Evolutionary conservation across 139 green algal genomes (phyloP), one percentile per base, ranked within the genome.

Genomic region (Chlamydomonas schloesseri): DNA sequence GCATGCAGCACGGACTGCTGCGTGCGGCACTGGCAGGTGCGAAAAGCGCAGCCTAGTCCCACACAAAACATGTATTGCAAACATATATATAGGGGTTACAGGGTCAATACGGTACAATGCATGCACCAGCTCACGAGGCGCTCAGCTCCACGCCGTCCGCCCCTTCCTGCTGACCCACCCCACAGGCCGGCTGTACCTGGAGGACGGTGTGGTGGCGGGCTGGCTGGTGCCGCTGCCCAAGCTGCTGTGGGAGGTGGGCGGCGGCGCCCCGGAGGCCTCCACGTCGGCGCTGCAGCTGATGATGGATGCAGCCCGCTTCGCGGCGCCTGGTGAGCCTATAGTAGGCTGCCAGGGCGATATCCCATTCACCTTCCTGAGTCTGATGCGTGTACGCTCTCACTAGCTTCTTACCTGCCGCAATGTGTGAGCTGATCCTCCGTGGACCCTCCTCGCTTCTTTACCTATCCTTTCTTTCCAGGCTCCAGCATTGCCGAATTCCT

Each of bases 151-250:
- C n/a, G n/a, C n/a, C n/a, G n/a, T n/a, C n/a, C n/a, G n/a, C n/a
- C n/a, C 82, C 29, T 90, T 62, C 74, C 21, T 86, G 60, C 85
- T 65, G 65, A 50, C 84, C 68, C 81, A 73, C 47, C 29, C 50
- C 50, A 6, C 68, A 86, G 80, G 80, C 53, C 80, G 68, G 36
- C 37, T 86, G 42, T 86, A n/a, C 69, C 55, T 86, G 64, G 74
- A 86, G 42, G 86, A 80, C 0, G 37, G 47, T 5, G 72, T 55
- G 18, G 65, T 92, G n/a, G 37, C 73, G 2, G 29, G 33, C 37
- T 94, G 91, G 91, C 67, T 94, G 67, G 70, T 31, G 58, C 77
- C 80, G 23, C 83, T 91, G 42, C 91, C 91, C 18, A 92, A 90
- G 72, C 69, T 91, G 74, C 71, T 94, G 80, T 94, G 89, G 89